Evolutionary conservation across 1,284 basidiomycete genomes (phyloP).

Genomic region (Pyrrhoderma noxium): DNA sequence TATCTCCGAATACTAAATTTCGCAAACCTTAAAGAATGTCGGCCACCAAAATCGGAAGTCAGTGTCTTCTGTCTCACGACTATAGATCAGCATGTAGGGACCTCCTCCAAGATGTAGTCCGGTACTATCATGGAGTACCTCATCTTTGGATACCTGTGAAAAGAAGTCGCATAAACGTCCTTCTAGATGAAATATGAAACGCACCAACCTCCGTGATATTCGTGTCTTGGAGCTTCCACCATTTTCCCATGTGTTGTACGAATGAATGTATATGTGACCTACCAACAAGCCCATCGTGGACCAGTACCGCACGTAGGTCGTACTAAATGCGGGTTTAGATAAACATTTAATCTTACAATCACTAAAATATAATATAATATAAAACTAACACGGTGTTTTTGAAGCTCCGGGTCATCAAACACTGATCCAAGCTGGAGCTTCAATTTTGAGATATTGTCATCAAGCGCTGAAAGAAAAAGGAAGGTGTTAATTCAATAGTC

Average conservation of each 20-base stretch:
- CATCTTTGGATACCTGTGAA: constrained; percentile 56
- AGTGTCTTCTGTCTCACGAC: constrained; percentile 30
- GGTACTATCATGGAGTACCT: constrained; percentile 54
- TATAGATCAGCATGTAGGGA: constrained; percentile 68
- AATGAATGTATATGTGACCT: constrained; percentile 70
- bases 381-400: constrained; percentile 44
- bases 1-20: too few relatives aligned
- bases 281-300: constrained; percentile 68
- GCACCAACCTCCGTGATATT: constrained; percentile 50
- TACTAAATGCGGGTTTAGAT: constrained; percentile 40
- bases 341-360: neutral
- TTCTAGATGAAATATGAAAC: neutral
- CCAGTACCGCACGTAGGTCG: constrained; percentile 64
- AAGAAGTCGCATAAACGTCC: neutral
- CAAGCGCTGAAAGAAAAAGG: constrained; percentile 38
- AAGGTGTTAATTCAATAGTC: neutral
- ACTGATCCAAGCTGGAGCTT: constrained; percentile 36
- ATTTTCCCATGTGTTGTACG: constrained; percentile 51
- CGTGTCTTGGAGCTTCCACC: constrained; percentile 77
- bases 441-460: constrained; percentile 39
- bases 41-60: constrained; percentile 14
- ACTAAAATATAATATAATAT: too few relatives aligned
- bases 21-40: constrained; percentile 7
- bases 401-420: constrained; percentile 56
- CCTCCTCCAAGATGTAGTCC: constrained; percentile 69